Evolutionary conservation across 2,329 filamentous ascomycete genomes (phyloP).

Genomic region (Lasiodiplodia gonubiensis): DNA sequence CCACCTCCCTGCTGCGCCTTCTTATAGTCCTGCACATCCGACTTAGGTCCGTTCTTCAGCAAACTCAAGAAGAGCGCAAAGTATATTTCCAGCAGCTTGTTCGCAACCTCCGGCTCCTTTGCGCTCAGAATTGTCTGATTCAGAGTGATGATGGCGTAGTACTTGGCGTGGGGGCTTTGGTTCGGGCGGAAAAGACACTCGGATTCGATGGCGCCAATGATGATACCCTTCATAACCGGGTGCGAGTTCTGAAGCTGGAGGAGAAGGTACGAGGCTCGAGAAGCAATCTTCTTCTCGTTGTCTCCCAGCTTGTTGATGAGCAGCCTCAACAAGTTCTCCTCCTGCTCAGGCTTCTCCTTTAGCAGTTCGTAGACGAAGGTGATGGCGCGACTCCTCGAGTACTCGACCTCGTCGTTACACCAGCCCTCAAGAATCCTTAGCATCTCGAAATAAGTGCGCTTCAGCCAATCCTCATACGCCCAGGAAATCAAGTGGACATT

Average conservation of each 20-base stretch:
- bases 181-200: slow-evolving; percentile 87
- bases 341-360: slow-evolving; percentile 96
- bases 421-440: slow-evolving; percentile 89
- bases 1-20: slow-evolving; percentile 65
- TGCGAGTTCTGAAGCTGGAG: slow-evolving; percentile 88
- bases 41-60: slow-evolving; percentile 66
- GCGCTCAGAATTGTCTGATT: slow-evolving; percentile 93
- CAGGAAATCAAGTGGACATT: slow-evolving; percentile 82
- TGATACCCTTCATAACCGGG: slow-evolving; percentile 89
- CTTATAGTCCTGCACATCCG: slow-evolving; percentile 43
- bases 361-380: slow-evolving; percentile 91
- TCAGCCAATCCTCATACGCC: slow-evolving; percentile 95
- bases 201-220: slow-evolving; percentile 83
- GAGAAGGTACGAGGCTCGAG: slow-evolving; percentile 89
- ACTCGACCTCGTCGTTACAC: slow-evolving; percentile 95
- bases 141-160: slow-evolving; percentile 94
- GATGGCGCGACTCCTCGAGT: slow-evolving; percentile 83
- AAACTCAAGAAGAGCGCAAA: slow-evolving; percentile 86
- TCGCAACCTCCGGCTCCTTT: slow-evolving; percentile 81
- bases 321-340: slow-evolving; percentile 87
- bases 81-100: slow-evolving; percentile 85
- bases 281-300: slow-evolving; percentile 92
- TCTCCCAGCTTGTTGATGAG: slow-evolving; percentile 97
- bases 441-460: slow-evolving; percentile 90
- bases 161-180: slow-evolving; percentile 86